Evolutionary conservation across 139 green algal genomes (phyloP).

Genomic region (Picochlorum sp.): DNA sequence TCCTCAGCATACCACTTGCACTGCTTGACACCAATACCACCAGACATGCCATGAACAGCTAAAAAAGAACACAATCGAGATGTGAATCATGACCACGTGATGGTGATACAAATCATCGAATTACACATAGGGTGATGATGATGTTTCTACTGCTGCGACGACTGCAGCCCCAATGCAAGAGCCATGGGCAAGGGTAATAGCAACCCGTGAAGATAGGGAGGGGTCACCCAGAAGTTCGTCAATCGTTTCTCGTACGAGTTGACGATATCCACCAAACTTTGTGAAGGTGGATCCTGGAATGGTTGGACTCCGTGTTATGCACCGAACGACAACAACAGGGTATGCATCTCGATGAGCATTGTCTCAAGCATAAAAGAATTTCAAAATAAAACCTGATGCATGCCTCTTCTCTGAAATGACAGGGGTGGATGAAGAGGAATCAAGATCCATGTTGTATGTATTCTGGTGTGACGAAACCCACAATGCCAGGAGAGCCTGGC

Average conservation of each 20-base stretch:
- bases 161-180: conserved; percentile 22
- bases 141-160: conserved; percentile 13
- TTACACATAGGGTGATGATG: not conserved
- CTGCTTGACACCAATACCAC: too few species aligned
- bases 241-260: not conserved
- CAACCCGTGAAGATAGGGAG: conserved; percentile 8
- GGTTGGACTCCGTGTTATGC: conserved; percentile 40
- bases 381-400: conserved; percentile 2
- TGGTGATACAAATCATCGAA: too few species aligned
- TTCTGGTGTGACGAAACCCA: too few species aligned
- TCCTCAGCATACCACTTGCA: too few species aligned
- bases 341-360: not conserved
- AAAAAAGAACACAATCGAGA: too few species aligned
- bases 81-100: too few species aligned
- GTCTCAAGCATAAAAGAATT: conserved; percentile 6
- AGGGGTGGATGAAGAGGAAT: not conserved
- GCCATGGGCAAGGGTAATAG: conserved; percentile 16
- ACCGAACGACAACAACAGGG: conserved; percentile 37
- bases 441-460: too few species aligned
- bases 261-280: conserved; percentile 33
- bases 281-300: conserved; percentile 33
- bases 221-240: conserved; percentile 25
- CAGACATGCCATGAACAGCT: too few species aligned
- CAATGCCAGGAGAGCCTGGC: too few species aligned
- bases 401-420: not conserved